Evolutionary conservation across 768 basidiomycete species (phyloP), one percentile per base, ranked within the genome.

Genomic region (Pulveroboletus sp.): DNA sequence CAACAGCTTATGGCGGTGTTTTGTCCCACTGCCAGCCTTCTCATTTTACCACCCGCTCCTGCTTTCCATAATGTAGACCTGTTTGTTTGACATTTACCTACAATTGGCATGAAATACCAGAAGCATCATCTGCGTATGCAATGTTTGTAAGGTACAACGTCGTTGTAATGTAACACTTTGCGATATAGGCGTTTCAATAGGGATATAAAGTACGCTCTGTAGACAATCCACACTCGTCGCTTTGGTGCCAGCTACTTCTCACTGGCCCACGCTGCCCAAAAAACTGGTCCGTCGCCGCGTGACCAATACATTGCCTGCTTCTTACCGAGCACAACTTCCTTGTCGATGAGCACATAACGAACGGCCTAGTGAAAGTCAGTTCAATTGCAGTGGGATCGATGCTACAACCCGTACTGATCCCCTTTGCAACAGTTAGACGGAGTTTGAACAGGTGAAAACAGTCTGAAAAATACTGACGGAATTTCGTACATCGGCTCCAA

Each of bases 401-500:
- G 14, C 31, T 46, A 50, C 27, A 49, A 43, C 9, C 62, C 83
- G 64, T 64, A 86, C 86, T 58, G 86, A 88, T 55, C 85, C 85
- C 49, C 85, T 85, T 45, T 45, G 49, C 24, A 29, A 36, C 14
- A 36, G 27, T 45, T 24, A 27, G 42, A 26, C 29, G 12, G 8
- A 50, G 32, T 13, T 32, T 41, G 24, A 46, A 29, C 51, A 52
- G 35, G 37, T n/a, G n/a, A n/a, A n/a, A n/a, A 36, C n/a, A n/a
- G 45, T 20, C 31, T 40, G 27, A 48, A 14, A 17, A 27, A 31
- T 13, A 82, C 86, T 80, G 68, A 89, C 85, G 91, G 90, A 39
- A 85, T 85, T 73, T 92, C 88, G 62, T 90, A 95, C 93, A 96
- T 96, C 0, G 91, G 76, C 42, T 97, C 92, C 41, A 94, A 72